Evolutionary conservation across 1,284 basidiomycete species (phyloP).

Genomic region (Trametes hirsuta): DNA sequence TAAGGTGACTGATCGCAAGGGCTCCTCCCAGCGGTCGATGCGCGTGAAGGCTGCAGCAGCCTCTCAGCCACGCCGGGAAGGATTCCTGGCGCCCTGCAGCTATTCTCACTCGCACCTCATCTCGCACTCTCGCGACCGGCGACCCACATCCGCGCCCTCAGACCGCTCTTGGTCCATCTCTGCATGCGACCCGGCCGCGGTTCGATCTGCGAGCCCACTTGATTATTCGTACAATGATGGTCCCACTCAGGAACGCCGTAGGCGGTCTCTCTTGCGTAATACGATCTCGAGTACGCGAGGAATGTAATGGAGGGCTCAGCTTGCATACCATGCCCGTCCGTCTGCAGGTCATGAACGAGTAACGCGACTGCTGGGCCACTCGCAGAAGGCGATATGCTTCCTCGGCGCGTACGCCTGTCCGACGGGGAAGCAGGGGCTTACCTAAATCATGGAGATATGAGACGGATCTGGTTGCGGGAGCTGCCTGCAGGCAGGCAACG

Average conservation of each 20-base stretch:
- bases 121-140: conserved; percentile 19
- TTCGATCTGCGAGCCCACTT: conserved; percentile 16
- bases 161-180: conserved; percentile 6
- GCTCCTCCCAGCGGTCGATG: conserved; percentile 20
- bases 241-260: conserved; percentile 12
- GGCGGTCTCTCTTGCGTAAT: conserved; percentile 10
- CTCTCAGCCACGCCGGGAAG: too few relatives aligned
- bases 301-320: conserved; percentile 10
- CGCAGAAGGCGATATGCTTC: conserved; percentile 20
- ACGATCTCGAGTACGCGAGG: conserved; percentile 6
- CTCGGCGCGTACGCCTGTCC: conserved; percentile 22
- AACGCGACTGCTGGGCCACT: conserved; percentile 13
- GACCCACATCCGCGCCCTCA: conserved; percentile 1
- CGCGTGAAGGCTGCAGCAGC: conserved; percentile 17
- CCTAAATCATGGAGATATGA: conserved; percentile 35
- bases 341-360: conserved; percentile 12
- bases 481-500: conserved; percentile 45
- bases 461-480: conserved; percentile 30
- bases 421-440: conserved; percentile 32
- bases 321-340: conserved; percentile 5
- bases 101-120: conserved; percentile 18
- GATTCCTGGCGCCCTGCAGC: conserved; percentile 11
- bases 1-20: conserved; percentile 32
- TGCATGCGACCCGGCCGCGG: conserved; percentile 18
- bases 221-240: conserved; percentile 19